Conservation (phyloP, 306 rosid species). For the Myrica gale region DNA sequence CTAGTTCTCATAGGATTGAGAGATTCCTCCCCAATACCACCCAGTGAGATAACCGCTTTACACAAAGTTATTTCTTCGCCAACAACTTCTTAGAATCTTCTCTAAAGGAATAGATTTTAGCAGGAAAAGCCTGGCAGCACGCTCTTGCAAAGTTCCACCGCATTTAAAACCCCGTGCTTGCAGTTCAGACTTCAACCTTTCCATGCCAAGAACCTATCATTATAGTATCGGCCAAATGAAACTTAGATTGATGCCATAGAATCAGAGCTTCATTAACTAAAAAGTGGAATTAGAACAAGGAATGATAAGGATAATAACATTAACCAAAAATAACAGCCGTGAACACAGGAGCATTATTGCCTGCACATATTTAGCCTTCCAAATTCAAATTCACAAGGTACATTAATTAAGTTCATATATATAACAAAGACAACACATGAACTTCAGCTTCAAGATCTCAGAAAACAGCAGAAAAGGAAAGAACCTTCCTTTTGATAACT, state of each 20-base stretch:
- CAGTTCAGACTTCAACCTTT: slow-evolving; percentile 73
- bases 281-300: neutral
- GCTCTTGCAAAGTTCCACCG: slow-evolving; percentile 89
- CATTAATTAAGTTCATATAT: neutral
- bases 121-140: slow-evolving; percentile 87
- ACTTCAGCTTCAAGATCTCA: neutral
- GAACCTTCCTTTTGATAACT: neutral
- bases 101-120: slow-evolving; percentile 72
- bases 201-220: slow-evolving; percentile 74
- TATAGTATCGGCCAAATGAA: neutral
- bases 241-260: neutral
- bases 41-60: neutral
- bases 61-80: slow-evolving; percentile 57
- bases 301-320: neutral
- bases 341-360: neutral
- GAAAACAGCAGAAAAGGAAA: neutral
- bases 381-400: neutral
- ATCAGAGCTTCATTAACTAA: neutral
- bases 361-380: neutral
- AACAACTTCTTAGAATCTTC: slow-evolving; percentile 75
- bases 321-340: neutral
- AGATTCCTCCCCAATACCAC: neutral
- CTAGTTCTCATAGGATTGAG: neutral
- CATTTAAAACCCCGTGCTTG: slow-evolving; percentile 80
- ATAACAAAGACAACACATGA: neutral